These are phyloP conservation scores for Annona cherimola DNA, from an alignment of 164 flowering plant species.

Conservation along the genomic window DNA sequence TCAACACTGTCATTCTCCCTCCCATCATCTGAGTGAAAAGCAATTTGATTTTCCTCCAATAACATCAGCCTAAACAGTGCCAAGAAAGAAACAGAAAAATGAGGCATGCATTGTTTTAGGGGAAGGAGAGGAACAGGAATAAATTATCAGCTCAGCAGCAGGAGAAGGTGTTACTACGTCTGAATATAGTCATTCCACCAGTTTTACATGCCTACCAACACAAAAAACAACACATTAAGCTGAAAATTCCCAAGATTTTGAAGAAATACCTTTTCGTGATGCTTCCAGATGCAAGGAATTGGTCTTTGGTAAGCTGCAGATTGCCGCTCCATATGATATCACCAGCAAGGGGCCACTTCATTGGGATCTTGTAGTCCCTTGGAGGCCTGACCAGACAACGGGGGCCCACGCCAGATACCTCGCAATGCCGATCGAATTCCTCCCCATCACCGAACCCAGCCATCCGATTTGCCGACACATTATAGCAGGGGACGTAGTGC, in stretches of 20 bases:
- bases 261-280: conserved; percentile 74
- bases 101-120: too few relatives aligned
- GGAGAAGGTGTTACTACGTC: neutral
- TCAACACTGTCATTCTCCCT: conserved; percentile 73
- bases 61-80: conserved; percentile 62
- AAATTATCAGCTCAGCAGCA: neutral
- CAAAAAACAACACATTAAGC: neutral
- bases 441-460: conserved; percentile 81
- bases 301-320: conserved; percentile 86
- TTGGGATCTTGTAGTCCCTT: conserved; percentile 83
- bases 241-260: neutral
- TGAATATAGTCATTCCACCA: neutral
- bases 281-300: conserved; percentile 92
- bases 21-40: conserved; percentile 91
- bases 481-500: conserved; percentile 79
- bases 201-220: neutral
- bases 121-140: neutral
- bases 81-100: neutral
- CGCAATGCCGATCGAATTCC: conserved; percentile 90
- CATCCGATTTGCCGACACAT: conserved; percentile 59
- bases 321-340: conserved; percentile 95
- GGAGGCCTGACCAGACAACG: conserved; percentile 84
- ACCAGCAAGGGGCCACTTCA: conserved; percentile 85
- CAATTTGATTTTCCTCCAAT: conserved; percentile 91
- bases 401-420: conserved; percentile 29